Evolutionary conservation across 2,329 filamentous ascomycete species (phyloP).

Genomic region (Gremmenia infestans): DNA sequence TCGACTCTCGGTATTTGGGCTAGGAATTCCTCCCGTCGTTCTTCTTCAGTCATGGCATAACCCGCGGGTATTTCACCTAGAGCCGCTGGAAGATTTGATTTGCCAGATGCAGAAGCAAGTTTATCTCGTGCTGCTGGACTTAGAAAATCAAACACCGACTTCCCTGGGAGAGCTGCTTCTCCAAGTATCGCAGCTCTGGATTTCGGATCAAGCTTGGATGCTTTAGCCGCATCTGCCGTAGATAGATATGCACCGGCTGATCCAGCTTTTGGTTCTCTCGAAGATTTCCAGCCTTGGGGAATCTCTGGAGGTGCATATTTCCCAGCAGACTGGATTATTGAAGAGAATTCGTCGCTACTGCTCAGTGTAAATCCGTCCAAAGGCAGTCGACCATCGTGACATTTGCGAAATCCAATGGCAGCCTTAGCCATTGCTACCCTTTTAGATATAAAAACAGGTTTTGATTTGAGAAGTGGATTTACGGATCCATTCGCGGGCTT

Average conservation of each 20-base stretch:
- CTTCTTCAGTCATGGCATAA: conserved; percentile 57
- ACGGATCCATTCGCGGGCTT: conserved; percentile 51
- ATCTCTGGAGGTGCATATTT: conserved; percentile 62
- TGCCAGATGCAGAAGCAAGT: conserved; percentile 71
- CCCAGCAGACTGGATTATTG: conserved; percentile 36
- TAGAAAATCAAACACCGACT: conserved; percentile 94
- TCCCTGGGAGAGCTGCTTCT: conserved; percentile 75
- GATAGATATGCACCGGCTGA: conserved; percentile 50
- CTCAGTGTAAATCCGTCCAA: conserved; percentile 76
- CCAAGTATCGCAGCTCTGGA: conserved; percentile 75
- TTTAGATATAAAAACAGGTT: conserved; percentile 72
- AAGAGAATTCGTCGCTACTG: conserved; percentile 43
- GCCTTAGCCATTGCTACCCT: conserved; percentile 43
- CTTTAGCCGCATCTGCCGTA: conserved; percentile 70
- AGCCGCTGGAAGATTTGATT: conserved; percentile 69
- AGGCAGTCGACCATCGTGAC: conserved; percentile 76
- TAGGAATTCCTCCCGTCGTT: conserved; percentile 54
- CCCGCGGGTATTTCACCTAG: conserved; percentile 67
- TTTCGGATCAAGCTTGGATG: conserved; percentile 69
- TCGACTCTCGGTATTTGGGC: conserved; percentile 60
- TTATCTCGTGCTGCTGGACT: conserved; percentile 71
- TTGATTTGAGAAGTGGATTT: conserved; percentile 61
- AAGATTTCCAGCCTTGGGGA: conserved; percentile 69
- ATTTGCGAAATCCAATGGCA: conserved; percentile 55
- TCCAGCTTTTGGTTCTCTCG: conserved; percentile 40